Evolutionary conservation across 1,284 basidiomycete species (phyloP).

Genomic region (Apiotrichum montevideense): DNA sequence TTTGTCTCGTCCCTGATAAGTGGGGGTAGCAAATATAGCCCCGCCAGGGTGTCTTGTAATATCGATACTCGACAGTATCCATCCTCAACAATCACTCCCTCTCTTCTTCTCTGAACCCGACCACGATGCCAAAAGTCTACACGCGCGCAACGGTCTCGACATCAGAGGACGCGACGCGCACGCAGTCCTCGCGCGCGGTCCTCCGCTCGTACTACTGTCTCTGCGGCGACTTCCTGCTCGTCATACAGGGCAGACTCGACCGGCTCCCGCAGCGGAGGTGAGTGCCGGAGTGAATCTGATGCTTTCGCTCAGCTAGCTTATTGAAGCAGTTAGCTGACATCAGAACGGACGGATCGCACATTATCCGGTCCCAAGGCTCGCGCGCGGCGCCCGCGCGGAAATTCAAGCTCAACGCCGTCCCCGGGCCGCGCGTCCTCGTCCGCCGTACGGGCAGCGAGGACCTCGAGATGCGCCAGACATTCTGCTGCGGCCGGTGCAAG

Average conservation of each 20-base stretch:
- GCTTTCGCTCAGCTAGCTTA: too few relatives aligned
- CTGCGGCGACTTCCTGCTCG: conserved; percentile 47
- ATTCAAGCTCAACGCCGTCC: conserved; percentile 46
- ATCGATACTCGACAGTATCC: too few relatives aligned
- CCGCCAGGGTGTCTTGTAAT: too few relatives aligned
- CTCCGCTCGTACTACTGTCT: conserved; percentile 48
- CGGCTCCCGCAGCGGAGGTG: conserved; percentile 39
- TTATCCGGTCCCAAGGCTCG: conserved; percentile 36
- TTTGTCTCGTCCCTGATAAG: too few relatives aligned
- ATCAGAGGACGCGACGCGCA: conserved; percentile 38
- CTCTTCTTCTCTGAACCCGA: too few relatives aligned
- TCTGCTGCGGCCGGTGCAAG: conserved; percentile 42
- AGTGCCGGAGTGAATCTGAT: conserved; percentile 8
- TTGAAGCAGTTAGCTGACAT: too few relatives aligned
- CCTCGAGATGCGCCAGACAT: conserved; percentile 39
- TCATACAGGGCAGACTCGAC: conserved; percentile 44
- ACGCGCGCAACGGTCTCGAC: conserved; percentile 42
- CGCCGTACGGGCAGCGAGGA: conserved; percentile 32
- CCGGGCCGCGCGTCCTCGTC: conserved; percentile 38
- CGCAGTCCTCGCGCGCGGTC: conserved; percentile 39
- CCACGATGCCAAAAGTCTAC: conserved; percentile 45
- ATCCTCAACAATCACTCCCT: too few relatives aligned
- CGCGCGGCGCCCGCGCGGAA: conserved; percentile 34
- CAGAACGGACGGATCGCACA: conserved; percentile 41
- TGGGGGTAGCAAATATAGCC: too few relatives aligned